A percentile compares a stretch with the other conserved stretches of the same genome.
These are phyloP conservation scores for Starmerella vaccinii DNA, from an alignment of 805 yeast genomes.

Conservation along the genomic window DNA sequence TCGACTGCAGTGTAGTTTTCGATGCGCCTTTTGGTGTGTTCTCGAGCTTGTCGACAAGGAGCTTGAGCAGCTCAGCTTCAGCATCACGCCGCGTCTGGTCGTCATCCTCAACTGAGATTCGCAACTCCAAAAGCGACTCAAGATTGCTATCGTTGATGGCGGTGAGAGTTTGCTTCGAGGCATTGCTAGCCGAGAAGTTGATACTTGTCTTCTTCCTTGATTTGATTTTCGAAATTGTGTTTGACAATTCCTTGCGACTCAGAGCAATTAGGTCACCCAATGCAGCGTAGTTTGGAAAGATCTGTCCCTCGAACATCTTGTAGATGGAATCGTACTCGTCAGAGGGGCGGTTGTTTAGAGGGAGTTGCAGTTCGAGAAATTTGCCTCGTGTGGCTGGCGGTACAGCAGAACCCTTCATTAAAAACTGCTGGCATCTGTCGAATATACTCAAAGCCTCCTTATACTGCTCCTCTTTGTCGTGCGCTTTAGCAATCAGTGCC, in stretches of 20 bases:
- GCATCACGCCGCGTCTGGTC: slow-evolving; percentile 47
- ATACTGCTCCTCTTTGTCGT: not conserved
- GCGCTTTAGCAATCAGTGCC: slow-evolving; percentile 13
- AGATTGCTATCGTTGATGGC: slow-evolving; percentile 35
- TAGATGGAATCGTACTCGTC: slow-evolving; percentile 13
- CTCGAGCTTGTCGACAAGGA: slow-evolving; percentile 45
- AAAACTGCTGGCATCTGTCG: not conserved
- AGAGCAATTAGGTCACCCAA: slow-evolving; percentile 24
- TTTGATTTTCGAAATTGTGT: slow-evolving; percentile 22
- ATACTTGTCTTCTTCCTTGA: slow-evolving; percentile 25
- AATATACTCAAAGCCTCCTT: not conserved
- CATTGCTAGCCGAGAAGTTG: slow-evolving; percentile 13
- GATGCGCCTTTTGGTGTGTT: slow-evolving; percentile 31
- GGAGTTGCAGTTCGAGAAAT: slow-evolving; percentile 2
- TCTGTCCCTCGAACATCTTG: not conserved
- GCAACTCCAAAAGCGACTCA: slow-evolving; percentile 42
- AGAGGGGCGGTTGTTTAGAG: slow-evolving; percentile 10
- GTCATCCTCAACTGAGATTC: slow-evolving; percentile 51
- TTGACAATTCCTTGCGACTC: slow-evolving; percentile 25
- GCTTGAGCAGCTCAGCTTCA: slow-evolving; percentile 53
- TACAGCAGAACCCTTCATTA: slow-evolving; percentile 15
- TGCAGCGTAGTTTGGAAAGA: slow-evolving; percentile 8
- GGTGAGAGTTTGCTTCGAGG: not conserved
- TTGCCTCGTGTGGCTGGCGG: slow-evolving; percentile 19
- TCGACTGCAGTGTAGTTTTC: slow-evolving; percentile 27